Evolutionary conservation across 2,329 filamentous ascomycete species (phyloP).

Genomic region (Sarocladium brachiariae): DNA sequence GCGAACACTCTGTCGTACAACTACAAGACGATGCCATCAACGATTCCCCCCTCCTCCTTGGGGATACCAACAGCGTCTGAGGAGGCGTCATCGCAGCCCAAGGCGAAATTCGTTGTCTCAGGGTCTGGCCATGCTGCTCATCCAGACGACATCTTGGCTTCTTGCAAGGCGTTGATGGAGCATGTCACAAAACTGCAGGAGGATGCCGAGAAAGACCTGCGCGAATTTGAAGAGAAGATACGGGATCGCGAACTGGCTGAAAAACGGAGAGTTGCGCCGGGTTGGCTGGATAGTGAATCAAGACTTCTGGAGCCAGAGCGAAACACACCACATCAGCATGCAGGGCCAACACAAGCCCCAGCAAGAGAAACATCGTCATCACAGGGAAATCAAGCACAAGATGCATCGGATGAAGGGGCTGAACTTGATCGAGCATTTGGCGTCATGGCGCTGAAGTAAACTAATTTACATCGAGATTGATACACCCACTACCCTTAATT

Average conservation of each 20-base stretch:
- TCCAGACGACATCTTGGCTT: constrained; percentile 76
- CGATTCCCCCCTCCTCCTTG: constrained; percentile 53
- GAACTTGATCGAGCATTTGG: constrained; percentile 54
- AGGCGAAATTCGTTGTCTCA: constrained; percentile 69
- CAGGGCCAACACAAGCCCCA: constrained; percentile 20
- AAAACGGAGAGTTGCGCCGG: constrained; percentile 72
- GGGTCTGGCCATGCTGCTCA: constrained; percentile 75
- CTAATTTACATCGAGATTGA: not conserved
- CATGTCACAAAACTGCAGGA: constrained; percentile 65
- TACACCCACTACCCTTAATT: not conserved
- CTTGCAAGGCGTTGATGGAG: constrained; percentile 69
- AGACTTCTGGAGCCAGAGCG: constrained; percentile 63
- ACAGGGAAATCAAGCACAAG: not conserved
- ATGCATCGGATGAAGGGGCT: constrained; percentile 39
- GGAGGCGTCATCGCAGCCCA: constrained; percentile 31
- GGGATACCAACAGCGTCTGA: constrained; percentile 30
- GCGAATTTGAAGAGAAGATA: constrained; percentile 62
- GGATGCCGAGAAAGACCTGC: constrained; percentile 61
- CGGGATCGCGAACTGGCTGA: constrained; percentile 63
- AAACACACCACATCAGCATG: constrained; percentile 13
- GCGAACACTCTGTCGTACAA: constrained; percentile 91
- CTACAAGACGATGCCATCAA: constrained; percentile 83
- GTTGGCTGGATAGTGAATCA: constrained; percentile 71
- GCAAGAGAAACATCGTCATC: constrained; percentile 19
- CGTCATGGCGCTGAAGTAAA: constrained; percentile 30